Evolutionary conservation across 371 early-diverging fungal genomes (phyloP), one percentile per base, ranked within the genome.

Genomic region (Choanephora cucurbitarum): DNA sequence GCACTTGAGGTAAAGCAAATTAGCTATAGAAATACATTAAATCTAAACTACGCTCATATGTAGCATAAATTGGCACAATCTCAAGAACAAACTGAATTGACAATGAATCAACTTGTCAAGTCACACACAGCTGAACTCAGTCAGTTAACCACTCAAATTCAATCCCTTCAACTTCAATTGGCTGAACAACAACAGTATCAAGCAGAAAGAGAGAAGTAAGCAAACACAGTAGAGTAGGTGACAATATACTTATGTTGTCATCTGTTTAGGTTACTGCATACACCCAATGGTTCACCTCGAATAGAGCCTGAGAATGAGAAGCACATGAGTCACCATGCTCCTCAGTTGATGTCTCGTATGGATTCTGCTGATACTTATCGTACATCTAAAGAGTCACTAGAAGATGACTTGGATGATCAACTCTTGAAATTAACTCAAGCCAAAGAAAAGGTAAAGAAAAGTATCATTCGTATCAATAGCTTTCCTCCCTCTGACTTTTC

Each of bases 331-430:
- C 17, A 43, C 34, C n/a, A 19, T 40, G 44, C 23, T 23, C 23
- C 42, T 51, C 14, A 23, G 39, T 23, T 40, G n/a, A 49, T 23
- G 41, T 21, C 43, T 18, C 37, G 37, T 37, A 37, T 18, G 11
- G 17, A 49, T 41, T 43, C 49, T 22, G 33, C 49, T 2, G n/a
- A 28, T 40, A 18, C 28, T 5, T 42, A 28, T n/a, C 42, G 52
- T 18, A 52, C 52, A n/a, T 42, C 52, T 17, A 52, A 52, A 19
- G 42, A 43, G 9, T 39, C 55, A 49, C 17, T 44, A 49, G 40
- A 58, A 37, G 21, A 52, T 22, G 60, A 67, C 41, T 53, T 68
- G 19, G 69, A 68, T 57, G 55, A 57, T 43, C 61, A 64, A 43
- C 39, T 68, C 10, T 57, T 53, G 47, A 57, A 54, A 34, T 41